These are phyloP conservation scores for Psophocarpus tetragonolobus DNA, from an alignment of 306 rosid species.

Conservation along the genomic window DNA sequence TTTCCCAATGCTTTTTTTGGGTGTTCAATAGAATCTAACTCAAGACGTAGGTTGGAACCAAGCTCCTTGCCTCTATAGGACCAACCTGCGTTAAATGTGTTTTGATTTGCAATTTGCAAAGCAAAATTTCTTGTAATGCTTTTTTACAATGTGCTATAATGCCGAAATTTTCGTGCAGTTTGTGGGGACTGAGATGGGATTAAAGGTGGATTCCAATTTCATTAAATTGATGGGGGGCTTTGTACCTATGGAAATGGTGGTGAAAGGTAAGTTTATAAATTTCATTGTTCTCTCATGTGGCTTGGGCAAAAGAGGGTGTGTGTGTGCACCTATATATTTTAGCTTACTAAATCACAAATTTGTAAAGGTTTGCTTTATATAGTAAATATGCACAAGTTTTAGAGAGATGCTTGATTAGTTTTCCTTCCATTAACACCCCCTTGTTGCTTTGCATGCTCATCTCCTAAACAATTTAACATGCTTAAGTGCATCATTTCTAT, in stretches of 20 bases:
- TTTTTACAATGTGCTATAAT: conserved; percentile 20
- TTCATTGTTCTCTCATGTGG: conserved; percentile 29
- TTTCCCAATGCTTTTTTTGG: background rate
- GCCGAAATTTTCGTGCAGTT: conserved; percentile 57
- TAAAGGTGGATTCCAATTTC: conserved; percentile 31
- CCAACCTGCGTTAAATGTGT: background rate
- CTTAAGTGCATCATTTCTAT: background rate
- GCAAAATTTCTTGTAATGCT: conserved; percentile 1
- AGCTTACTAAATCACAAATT: conserved; percentile 24
- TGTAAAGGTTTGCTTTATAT: conserved; percentile 8
- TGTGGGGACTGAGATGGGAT: conserved; percentile 74
- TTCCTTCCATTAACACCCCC: background rate
- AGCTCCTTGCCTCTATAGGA: background rate
- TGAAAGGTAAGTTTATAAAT: conserved; percentile 59
- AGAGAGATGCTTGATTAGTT: conserved; percentile 18
- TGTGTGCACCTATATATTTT: background rate
- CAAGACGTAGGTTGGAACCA: background rate
- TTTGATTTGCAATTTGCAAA: conserved; percentile 23
- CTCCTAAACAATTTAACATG: background rate
- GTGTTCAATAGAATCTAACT: background rate
- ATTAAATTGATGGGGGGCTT: conserved; percentile 57
- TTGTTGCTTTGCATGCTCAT: background rate
- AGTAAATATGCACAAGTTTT: conserved; percentile 24
- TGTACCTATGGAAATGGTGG: conserved; percentile 87
- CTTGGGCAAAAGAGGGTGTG: conserved; percentile 25